These are phyloP conservation scores for Aspergillus neoniger DNA, from an alignment of 2,329 filamentous ascomycete genomes.

Conservation along the genomic window DNA sequence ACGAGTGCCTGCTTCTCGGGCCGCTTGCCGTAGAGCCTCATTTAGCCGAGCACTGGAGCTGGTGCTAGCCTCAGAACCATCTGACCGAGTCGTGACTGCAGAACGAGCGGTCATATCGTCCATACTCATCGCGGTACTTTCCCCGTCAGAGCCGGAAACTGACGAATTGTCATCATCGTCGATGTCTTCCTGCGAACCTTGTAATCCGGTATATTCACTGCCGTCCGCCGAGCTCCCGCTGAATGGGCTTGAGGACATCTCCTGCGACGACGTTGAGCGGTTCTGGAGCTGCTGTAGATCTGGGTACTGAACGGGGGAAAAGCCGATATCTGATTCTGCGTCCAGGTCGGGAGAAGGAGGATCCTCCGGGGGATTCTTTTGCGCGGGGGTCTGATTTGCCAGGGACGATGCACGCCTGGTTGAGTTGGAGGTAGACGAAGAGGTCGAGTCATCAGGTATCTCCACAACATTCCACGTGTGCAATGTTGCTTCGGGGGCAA, in stretches of 20 bases:
- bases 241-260: conserved; percentile 75
- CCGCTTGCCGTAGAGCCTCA: conserved; percentile 73
- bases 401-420: conserved; percentile 71
- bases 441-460: conserved; percentile 82
- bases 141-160: conserved; percentile 57
- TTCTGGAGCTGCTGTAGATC: conserved; percentile 63
- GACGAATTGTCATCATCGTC: conserved; percentile 51
- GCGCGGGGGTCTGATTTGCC: conserved; percentile 37
- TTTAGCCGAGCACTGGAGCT: conserved; percentile 75
- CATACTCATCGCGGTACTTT: conserved; percentile 79
- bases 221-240: conserved; percentile 59
- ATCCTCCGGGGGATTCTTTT: conserved; percentile 54
- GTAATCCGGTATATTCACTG: conserved; percentile 47
- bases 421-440: conserved; percentile 70
- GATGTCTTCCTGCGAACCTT: conserved; percentile 45
- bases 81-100: conserved; percentile 61
- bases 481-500: conserved; percentile 93
- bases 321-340: conserved; percentile 58
- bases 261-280: conserved; percentile 56
- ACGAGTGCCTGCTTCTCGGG: conserved; percentile 73
- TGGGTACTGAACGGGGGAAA: conserved; percentile 66
- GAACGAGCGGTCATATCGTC: conserved; percentile 75
- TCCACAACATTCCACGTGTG: conserved; percentile 97
- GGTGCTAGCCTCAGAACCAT: conserved; percentile 49
- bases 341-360: conserved; percentile 63